Evolutionary conservation across 805 yeast genomes (phyloP).

Genomic region (Myxozyma sirexii): DNA sequence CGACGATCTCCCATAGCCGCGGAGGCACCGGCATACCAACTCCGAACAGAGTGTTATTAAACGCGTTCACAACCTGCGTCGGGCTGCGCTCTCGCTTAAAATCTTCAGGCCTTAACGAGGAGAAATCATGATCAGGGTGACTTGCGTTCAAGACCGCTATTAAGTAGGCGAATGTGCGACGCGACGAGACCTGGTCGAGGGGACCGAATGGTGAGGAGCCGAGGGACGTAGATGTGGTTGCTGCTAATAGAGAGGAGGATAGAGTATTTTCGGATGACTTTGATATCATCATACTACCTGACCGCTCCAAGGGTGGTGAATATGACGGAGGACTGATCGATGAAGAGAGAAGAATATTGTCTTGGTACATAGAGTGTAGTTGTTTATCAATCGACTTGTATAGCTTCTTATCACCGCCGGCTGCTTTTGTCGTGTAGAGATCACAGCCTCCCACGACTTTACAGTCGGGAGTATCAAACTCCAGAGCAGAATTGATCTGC

Average conservation of each 20-base stretch:
- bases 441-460: slow-evolving; percentile 88
- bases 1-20: slow-evolving; percentile 87
- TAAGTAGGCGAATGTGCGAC: slow-evolving; percentile 86
- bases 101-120: slow-evolving; percentile 78
- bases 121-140: slow-evolving; percentile 94
- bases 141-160: slow-evolving; percentile 89
- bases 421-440: slow-evolving; percentile 87
- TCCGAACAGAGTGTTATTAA: slow-evolving; percentile 76
- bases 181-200: slow-evolving; percentile 76
- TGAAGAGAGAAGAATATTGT: slow-evolving; percentile 31
- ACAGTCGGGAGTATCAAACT: slow-evolving; percentile 74
- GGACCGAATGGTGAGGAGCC: slow-evolving; percentile 82
- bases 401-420: slow-evolving; percentile 84
- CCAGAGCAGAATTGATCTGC: slow-evolving; percentile 80
- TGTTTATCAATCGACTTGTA: slow-evolving; percentile 86
- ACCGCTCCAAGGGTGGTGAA: slow-evolving; percentile 37
- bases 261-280: slow-evolving; percentile 10
- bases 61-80: slow-evolving; percentile 55
- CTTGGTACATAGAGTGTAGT: slow-evolving; percentile 53
- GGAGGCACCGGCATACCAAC: slow-evolving; percentile 56
- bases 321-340: slow-evolving; percentile 33
- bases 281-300: not conserved
- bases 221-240: slow-evolving; percentile 35
- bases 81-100: slow-evolving; percentile 55
- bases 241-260: slow-evolving; percentile 10